A percentile compares a stretch with the other conserved stretches of the same genome.
These are phyloP conservation scores for Fraxinus floribunda DNA, from an alignment of 305 asterid genomes.

Conservation along the genomic window DNA sequence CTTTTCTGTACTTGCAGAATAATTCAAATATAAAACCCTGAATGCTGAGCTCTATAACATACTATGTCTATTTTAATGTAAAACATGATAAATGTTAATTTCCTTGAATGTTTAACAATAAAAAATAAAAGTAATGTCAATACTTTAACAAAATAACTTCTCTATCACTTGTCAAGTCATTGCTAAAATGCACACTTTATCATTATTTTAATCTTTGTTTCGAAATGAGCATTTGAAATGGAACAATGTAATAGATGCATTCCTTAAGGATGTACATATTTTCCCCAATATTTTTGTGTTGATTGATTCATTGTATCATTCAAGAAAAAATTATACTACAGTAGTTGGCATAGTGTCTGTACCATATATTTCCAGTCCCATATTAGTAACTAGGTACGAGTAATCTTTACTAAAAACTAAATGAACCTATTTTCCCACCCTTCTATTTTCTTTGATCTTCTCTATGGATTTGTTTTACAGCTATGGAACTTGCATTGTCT, in stretches of 20 bases:
- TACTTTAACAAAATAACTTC: not conserved
- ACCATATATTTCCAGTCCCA: not conserved
- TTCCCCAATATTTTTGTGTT: not conserved
- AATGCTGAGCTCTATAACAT: not conserved
- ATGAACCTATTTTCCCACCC: not conserved
- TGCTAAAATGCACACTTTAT: not conserved
- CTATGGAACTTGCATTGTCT: conserved; percentile 87
- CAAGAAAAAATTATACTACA: not conserved
- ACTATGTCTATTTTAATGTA: not conserved
- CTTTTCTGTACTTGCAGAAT: too few species aligned
- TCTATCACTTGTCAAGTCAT: not conserved
- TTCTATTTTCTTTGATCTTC: not conserved
- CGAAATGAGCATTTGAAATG: not conserved
- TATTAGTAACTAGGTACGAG: not conserved
- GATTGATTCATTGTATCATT: not conserved
- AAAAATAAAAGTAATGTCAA: too few species aligned
- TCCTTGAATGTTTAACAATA: not conserved
- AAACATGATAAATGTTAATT: not conserved
- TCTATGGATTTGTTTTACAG: conserved; percentile 32
- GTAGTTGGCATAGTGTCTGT: not conserved
- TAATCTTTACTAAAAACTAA: not conserved
- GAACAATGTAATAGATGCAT: not conserved
- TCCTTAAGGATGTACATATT: not conserved
- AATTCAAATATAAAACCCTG: too few species aligned
- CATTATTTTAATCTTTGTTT: not conserved